Conservation (phyloP, 2,329 filamentous ascomycete species). For the Scolecobasidium constrictum region DNA sequence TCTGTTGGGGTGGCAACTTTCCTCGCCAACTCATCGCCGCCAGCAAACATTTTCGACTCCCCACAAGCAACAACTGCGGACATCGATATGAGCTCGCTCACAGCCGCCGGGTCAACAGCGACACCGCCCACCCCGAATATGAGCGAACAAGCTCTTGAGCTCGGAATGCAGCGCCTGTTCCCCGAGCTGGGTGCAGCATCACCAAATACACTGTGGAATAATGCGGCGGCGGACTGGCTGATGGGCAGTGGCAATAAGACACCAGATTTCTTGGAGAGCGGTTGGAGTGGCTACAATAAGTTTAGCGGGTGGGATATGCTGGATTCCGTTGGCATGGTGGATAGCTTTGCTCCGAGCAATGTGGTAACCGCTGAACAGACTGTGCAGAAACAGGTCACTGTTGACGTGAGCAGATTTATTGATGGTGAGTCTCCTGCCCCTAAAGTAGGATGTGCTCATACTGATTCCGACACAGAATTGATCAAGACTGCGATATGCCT, state of each 20-base stretch:
- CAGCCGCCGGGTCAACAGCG: neutral
- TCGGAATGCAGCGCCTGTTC: neutral
- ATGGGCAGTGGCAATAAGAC: conserved; percentile 8
- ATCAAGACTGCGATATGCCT: conserved; percentile 29
- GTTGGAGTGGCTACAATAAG: neutral
- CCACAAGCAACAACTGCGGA: conserved; percentile 2
- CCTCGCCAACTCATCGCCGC: neutral
- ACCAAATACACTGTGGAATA: neutral
- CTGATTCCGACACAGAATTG: too few species aligned
- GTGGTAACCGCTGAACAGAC: conserved; percentile 8
- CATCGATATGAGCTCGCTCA: neutral
- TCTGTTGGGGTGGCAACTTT: conserved; percentile 7
- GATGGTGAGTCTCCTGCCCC: conserved; percentile 25
- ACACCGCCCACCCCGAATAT: neutral
- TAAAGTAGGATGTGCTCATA: too few species aligned
- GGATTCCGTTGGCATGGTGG: conserved; percentile 14
- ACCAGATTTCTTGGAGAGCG: conserved; percentile 1
- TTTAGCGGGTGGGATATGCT: conserved; percentile 13
- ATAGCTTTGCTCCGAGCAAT: neutral
- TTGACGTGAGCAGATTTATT: conserved; percentile 33
- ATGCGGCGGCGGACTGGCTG: conserved; percentile 5
- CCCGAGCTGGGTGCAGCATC: conserved; percentile 4
- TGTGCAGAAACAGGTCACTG: conserved; percentile 25
- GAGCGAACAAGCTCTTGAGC: neutral
- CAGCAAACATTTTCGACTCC: conserved; percentile 4